phyloP scores from a whole-genome alignment of 2,329 filamentous ascomycete species.

The Colletotrichum abscissum region DNA sequence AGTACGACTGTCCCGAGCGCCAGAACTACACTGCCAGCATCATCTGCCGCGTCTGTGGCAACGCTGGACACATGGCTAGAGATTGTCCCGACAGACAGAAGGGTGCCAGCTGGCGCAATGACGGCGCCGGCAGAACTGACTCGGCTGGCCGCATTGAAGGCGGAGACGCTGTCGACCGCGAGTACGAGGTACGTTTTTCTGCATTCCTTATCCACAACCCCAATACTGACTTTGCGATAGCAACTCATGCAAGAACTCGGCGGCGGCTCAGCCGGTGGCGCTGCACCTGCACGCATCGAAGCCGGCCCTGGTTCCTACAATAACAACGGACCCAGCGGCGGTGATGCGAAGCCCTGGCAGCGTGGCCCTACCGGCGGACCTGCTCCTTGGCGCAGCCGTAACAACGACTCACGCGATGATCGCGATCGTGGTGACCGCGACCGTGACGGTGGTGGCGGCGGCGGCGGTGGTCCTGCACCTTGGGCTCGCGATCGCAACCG shows the following conservation, averaged over 20 bases:
- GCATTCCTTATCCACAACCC: neutral
- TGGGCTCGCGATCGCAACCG: constrained; percentile 70
- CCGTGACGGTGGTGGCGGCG: constrained; percentile 51
- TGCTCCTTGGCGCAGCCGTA: constrained; percentile 80
- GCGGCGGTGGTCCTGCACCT: constrained; percentile 63
- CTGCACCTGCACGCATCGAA: constrained; percentile 84
- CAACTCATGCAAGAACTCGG: constrained; percentile 98
- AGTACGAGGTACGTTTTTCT: constrained; percentile 83
- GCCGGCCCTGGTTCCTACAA: constrained; percentile 76
- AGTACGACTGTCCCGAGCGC: constrained; percentile 98
- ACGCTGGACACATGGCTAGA: constrained; percentile 97
- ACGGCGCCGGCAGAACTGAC: constrained; percentile 60
- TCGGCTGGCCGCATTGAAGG: constrained; percentile 74
- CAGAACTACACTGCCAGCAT: constrained; percentile 99
- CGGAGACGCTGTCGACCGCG: constrained; percentile 89
- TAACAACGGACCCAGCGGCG: constrained; percentile 61
- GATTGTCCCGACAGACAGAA: constrained; percentile 96
- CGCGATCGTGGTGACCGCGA: constrained; percentile 37
- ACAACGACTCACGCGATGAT: constrained; percentile 63
- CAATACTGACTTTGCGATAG: constrained; percentile 62
- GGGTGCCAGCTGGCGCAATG: constrained; percentile 92
- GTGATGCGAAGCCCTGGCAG: constrained; percentile 86
- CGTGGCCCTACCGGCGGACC: constrained; percentile 84
- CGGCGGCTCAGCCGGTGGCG: constrained; percentile 72
- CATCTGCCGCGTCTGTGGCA: constrained; percentile 97